A percentile compares a stretch with the other conserved stretches of the same genome.
Evolutionary conservation across 2,329 filamentous ascomycete species (phyloP).

Genomic region (Pseudocercospora musae): DNA sequence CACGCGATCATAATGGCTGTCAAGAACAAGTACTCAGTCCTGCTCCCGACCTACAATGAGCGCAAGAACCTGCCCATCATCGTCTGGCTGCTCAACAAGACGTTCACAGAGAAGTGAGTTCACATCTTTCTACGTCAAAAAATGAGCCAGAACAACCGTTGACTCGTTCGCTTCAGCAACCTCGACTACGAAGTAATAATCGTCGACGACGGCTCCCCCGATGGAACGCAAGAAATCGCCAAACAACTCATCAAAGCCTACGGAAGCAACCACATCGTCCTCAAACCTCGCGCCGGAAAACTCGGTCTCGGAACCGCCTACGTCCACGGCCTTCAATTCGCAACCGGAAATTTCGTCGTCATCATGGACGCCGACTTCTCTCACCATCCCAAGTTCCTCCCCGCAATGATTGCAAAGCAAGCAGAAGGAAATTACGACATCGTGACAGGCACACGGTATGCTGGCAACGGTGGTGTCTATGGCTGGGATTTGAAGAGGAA

Average conservation of each 20-base stretch:
- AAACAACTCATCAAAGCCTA: constrained; percentile 87
- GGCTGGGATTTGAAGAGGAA: constrained; percentile 88
- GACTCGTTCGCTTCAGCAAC: constrained; percentile 54
- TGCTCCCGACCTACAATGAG: constrained; percentile 98
- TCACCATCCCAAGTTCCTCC: constrained; percentile 99
- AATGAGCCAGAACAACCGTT: background rate
- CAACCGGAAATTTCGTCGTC: constrained; percentile 90
- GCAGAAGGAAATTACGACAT: constrained; percentile 82
- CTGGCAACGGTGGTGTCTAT: constrained; percentile 72
- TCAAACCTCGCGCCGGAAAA: constrained; percentile 89
- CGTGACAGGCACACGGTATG: constrained; percentile 93
- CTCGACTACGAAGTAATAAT: constrained; percentile 97
- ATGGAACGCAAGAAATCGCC: constrained; percentile 88
- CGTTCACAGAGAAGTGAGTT: constrained; percentile 84
- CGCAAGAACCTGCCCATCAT: constrained; percentile 95
- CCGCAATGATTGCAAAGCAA: constrained; percentile 84
- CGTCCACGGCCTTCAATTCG: constrained; percentile 88
- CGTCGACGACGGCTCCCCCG: constrained; percentile 95
- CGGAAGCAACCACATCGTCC: constrained; percentile 64
- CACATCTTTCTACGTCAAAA: too few species aligned
- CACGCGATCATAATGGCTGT: constrained; percentile 39
- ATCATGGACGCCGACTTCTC: constrained; percentile 99
- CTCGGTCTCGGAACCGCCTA: constrained; percentile 96
- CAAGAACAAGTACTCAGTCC: constrained; percentile 93
- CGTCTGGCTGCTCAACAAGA: constrained; percentile 87